phyloP scores from a whole-genome alignment of 208 protist genomes.

The Acanthamoeba pearcei region DNA sequence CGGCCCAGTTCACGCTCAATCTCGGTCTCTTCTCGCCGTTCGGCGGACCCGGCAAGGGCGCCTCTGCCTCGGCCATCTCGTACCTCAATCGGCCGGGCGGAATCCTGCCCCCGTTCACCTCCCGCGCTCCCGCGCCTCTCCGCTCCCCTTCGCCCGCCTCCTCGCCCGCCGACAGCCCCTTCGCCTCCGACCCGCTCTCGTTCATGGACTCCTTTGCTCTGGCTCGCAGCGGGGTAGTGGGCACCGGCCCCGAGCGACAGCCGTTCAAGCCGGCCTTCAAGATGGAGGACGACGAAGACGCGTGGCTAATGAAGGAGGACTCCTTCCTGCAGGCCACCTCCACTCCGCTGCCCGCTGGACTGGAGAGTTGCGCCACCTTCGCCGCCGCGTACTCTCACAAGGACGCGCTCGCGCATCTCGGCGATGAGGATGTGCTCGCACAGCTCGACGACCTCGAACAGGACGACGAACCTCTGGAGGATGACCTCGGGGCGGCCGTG shows the following conservation, averaged over 20 bases:
- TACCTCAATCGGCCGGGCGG: neutral
- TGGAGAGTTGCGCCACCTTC: neutral
- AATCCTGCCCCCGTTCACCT: neutral
- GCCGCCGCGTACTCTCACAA: neutral
- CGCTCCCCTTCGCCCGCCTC: neutral
- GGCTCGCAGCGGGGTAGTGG: neutral
- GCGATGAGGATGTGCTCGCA: neutral
- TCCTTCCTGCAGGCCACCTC: neutral
- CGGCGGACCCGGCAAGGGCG: neutral
- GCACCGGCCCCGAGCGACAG: neutral
- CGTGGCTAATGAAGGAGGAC: conserved; percentile 59
- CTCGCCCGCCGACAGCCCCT: neutral
- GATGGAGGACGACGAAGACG: neutral
- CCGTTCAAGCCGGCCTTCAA: conserved; percentile 12
- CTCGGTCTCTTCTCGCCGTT: conserved; percentile 44
- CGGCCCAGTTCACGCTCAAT: conserved; percentile 61
- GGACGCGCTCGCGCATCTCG: conserved; percentile 8
- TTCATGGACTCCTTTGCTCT: conserved; percentile 24
- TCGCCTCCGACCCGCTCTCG: conserved; percentile 18
- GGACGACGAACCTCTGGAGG: neutral
- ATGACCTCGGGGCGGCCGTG: neutral
- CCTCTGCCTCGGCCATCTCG: neutral
- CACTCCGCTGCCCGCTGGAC: neutral
- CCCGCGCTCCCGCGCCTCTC: neutral
- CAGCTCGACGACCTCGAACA: conserved; percentile 25